A percentile compares a stretch with the other conserved stretches of the same genome.
Conservation (phyloP, 2,329 filamentous ascomycete genomes). For the Penicillium frequentans region DNA sequence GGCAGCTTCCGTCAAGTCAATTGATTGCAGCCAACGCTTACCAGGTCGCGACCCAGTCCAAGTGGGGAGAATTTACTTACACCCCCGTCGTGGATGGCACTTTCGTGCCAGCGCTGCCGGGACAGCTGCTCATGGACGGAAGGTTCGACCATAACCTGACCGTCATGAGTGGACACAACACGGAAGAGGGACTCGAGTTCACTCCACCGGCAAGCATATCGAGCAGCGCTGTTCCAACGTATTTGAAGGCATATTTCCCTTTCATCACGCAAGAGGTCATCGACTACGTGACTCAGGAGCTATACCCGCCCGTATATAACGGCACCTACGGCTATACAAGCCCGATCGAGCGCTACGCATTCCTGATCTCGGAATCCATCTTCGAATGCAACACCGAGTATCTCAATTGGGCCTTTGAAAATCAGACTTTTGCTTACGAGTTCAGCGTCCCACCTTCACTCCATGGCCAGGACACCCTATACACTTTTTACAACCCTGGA, state of each 20-base stretch:
- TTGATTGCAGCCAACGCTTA: constrained; percentile 47
- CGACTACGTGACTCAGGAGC: constrained; percentile 46
- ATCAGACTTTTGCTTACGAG: constrained; percentile 54
- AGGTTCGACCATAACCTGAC: constrained; percentile 46
- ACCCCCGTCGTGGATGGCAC: constrained; percentile 51
- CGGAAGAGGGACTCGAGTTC: constrained; percentile 45
- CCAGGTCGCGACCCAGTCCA: constrained; percentile 37
- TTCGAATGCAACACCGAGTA: constrained; percentile 57
- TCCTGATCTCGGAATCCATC: constrained; percentile 45
- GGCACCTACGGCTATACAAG: constrained; percentile 50
- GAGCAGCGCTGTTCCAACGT: constrained; percentile 19
- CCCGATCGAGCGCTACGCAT: constrained; percentile 43
- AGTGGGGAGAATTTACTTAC: constrained; percentile 46
- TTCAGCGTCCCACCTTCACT: constrained; percentile 55
- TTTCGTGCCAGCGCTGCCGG: constrained; percentile 51
- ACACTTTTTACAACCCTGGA: constrained; percentile 51
- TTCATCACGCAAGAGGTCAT: constrained; percentile 27
- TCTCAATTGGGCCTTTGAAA: constrained; percentile 51
- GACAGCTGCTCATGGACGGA: constrained; percentile 45
- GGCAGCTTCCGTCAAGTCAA: constrained; percentile 38
- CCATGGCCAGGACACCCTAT: constrained; percentile 54
- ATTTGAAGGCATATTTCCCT: constrained; percentile 25
- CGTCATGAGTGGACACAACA: constrained; percentile 49
- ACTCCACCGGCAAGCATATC: constrained; percentile 34
- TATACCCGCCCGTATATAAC: constrained; percentile 55